Evolutionary conservation across 495 filamentous ascomycete genomes (phyloP), one percentile per base, ranked within the genome.

Genomic region (Glonium stellatum): DNA sequence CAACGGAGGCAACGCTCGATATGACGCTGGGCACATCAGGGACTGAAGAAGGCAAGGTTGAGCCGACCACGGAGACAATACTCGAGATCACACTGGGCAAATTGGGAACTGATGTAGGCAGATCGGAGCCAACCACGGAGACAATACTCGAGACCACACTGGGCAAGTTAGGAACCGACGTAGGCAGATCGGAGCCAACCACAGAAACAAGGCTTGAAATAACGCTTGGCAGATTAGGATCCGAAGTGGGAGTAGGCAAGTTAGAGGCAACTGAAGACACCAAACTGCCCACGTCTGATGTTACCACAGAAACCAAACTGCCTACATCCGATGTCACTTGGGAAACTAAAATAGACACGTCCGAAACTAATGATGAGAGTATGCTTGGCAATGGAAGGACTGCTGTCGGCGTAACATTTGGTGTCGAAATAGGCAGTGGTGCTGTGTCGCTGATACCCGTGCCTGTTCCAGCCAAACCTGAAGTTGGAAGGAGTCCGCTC

Each of bases 1-100:
- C 54, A 44, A 57, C 52, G 13, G 67, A 62, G 19, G 61, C 55
- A 39, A 62, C 51, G 35, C 58, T 68, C 5, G 64, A 66, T 4
- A 64, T 31, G 27, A 6, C 27, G 27, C 27, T 31, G 2, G 27
- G 27, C 27, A 31, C 27, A 31, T n/a, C n/a, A n/a, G n/a, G n/a
- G n/a, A 31, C 27, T 31, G 27, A 31, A 52, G 18, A 49, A 55
- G n/a, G n/a, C 23, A 56, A 21, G n/a, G 58, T 12, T 36, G 21
- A 19, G 12, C n/a, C 23, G 47, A 51, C 18, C 0, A 23, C 18
- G 25, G 25, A 23, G 48, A 11, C 48, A 23, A 51, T 22, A 25
- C 48, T 51, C 8, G 3, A 15, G 21, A 23, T 8, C 12, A 22
- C 18, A 0, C 18, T 51, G 1, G 48, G 23, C 13, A 27, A n/a